phyloP scores from a whole-genome alignment of 2,329 filamentous ascomycete species.

The Colletotrichum coccodes region DNA sequence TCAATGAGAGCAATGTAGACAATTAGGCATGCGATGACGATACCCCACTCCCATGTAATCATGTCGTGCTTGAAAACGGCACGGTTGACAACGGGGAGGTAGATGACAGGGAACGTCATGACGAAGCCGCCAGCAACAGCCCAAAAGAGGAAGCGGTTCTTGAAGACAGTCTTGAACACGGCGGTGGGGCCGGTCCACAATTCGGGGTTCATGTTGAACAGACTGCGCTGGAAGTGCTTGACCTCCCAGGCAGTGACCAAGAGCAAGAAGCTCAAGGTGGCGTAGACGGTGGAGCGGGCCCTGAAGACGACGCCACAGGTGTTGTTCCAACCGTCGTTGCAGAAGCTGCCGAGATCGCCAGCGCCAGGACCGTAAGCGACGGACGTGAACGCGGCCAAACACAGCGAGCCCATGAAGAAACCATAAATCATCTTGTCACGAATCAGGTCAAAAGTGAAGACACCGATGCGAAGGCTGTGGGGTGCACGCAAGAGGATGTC shows the following conservation, averaged over 20 bases:
- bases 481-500: conserved; percentile 76
- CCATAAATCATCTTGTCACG: conserved; percentile 75
- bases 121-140: conserved; percentile 69
- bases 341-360: conserved; percentile 61
- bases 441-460: conserved; percentile 74
- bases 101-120: conserved; percentile 71
- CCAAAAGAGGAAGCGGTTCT: conserved; percentile 75
- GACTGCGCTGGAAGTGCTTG: conserved; percentile 74
- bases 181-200: conserved; percentile 59
- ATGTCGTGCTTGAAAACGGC: conserved; percentile 76
- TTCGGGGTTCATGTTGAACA: conserved; percentile 73
- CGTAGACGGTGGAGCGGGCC: conserved; percentile 75
- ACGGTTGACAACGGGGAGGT: conserved; percentile 74
- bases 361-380: conserved; percentile 66
- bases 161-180: conserved; percentile 70
- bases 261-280: conserved; percentile 74
- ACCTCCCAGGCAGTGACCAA: conserved; percentile 80
- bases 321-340: conserved; percentile 64
- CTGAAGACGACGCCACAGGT: conserved; percentile 69
- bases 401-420: conserved; percentile 69
- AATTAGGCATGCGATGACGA: conserved; percentile 68
- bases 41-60: conserved; percentile 78
- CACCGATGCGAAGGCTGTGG: conserved; percentile 66
- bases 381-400: conserved; percentile 68
- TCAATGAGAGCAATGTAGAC: conserved; percentile 74